phyloP scores from a whole-genome alignment of 495 filamentous ascomycete genomes.

The Corynascus novoguineensis region DNA sequence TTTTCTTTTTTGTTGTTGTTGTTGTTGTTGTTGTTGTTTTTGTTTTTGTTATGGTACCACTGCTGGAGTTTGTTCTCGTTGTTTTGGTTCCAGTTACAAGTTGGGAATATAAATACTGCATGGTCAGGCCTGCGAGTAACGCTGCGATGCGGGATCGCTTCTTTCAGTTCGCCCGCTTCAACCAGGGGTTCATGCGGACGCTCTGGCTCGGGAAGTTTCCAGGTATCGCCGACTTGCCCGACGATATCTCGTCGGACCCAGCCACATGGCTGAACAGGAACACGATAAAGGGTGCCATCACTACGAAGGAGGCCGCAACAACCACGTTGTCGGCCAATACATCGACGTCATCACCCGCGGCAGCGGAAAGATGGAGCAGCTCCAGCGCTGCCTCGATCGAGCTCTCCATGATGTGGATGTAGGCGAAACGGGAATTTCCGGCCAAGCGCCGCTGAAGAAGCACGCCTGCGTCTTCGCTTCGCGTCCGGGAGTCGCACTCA shows the following conservation, averaged over 20 bases:
- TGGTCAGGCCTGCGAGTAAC: background rate
- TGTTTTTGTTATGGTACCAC: too few relatives aligned
- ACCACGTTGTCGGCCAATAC: background rate
- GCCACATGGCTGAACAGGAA: slow-evolving; percentile 7
- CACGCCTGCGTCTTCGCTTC: slow-evolving; percentile 5
- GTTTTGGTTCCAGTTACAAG: too few relatives aligned
- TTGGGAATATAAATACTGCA: too few relatives aligned
- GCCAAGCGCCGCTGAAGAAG: slow-evolving; percentile 8
- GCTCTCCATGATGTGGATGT: background rate
- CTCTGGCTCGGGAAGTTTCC: background rate
- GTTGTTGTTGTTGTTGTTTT: too few relatives aligned
- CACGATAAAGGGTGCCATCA: background rate
- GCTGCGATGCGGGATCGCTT: background rate
- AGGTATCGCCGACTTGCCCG: background rate
- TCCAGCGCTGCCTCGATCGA: slow-evolving; percentile 7
- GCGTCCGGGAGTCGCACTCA: background rate
- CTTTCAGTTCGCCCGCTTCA: background rate
- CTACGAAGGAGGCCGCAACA: slow-evolving; percentile 2
- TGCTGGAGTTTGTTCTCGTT: too few relatives aligned
- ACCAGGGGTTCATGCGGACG: background rate
- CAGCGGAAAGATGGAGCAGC: background rate
- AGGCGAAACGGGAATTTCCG: background rate
- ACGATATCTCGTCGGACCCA: background rate
- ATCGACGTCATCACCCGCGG: background rate
- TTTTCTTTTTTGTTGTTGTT: too few relatives aligned